These are phyloP conservation scores for Aegilops sharonensis DNA, from an alignment of 176 grass and related monocot species.

Conservation along the genomic window DNA sequence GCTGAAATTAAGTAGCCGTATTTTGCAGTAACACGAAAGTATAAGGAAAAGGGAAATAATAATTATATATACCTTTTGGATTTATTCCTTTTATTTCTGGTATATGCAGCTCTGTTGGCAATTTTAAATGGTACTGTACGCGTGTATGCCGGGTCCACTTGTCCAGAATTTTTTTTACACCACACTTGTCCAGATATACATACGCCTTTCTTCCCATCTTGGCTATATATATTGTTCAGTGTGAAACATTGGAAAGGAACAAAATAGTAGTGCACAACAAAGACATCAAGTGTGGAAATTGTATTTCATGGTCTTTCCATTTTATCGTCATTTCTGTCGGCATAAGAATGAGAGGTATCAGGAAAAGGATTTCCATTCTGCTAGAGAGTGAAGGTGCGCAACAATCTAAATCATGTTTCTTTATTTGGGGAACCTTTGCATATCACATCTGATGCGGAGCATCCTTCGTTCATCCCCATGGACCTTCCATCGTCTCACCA, in stretches of 20 bases:
- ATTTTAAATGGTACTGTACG: background rate
- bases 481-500: too few relatives aligned
- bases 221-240: background rate
- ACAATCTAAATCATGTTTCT: background rate
- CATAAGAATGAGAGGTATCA: background rate
- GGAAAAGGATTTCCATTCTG: background rate
- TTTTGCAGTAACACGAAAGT: too few relatives aligned
- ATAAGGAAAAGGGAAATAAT: too few relatives aligned
- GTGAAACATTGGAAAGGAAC: background rate
- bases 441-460: background rate
- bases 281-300: background rate
- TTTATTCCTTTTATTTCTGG: too few relatives aligned
- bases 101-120: too few relatives aligned
- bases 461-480: too few relatives aligned
- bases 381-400: background rate
- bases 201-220: background rate
- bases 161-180: background rate
- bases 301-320: background rate
- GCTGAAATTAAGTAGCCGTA: too few relatives aligned
- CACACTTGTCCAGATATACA: background rate
- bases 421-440: background rate
- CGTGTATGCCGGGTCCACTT: background rate
- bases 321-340: background rate
- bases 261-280: background rate
- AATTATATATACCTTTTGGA: too few relatives aligned